Base-by-base conservation (phyloP, 2,329 filamentous ascomycete genomes). In the Penicillium brevicompactum region DNA sequence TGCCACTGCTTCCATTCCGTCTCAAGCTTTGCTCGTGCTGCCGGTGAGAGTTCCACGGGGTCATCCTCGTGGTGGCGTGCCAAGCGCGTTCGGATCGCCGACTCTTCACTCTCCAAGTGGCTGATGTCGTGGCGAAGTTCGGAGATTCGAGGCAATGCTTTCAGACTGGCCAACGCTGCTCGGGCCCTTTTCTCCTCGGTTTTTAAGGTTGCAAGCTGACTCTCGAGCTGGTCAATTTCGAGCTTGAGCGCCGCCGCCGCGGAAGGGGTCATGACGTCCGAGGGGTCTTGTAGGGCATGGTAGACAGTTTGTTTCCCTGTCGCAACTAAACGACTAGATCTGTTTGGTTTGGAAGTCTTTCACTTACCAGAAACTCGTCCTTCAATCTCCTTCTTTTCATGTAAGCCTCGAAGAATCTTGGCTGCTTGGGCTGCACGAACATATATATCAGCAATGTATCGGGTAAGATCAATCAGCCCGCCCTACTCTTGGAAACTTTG, bases 261-360 rank as follows among this genome's bases (percentile, higher is more conserved):
- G 53, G 81, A 78, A 7, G 80, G 73, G 2, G 77, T 77, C 43
- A 73, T 69, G 24, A 78, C 75, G 40, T 83, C 78, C 13, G 76
- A 69, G 37, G 80, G 73, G 52, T 83, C 77, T 77, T 87, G 73
- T 18, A 77, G 53, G 34, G 79, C 76, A 68, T 87, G 84, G 67
- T 87, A 87, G 56, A 87, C 84, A 38, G 79, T 75, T 63, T 87
- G 84, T 70, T 87, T 87, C 18, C 84, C 84, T 83, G 56, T 38
- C n/a, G 16, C 18, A 46, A 21, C 44, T 37, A 45, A 16, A 53
- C 16, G 46, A n/a, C 48, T 24, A 18, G 37, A 16, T 14, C 18
- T 34, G 16, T 14, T 18, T 18, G 42, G 16, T 16, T n/a, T 21
- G 18, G 38, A 11, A 4, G 9, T 18, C 31, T 24, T 51, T 50